A percentile compares a stretch with the other conserved stretches of the same genome.
phyloP scores from a whole-genome alignment of 768 basidiomycete genomes.

The Lentinula lateritia region DNA sequence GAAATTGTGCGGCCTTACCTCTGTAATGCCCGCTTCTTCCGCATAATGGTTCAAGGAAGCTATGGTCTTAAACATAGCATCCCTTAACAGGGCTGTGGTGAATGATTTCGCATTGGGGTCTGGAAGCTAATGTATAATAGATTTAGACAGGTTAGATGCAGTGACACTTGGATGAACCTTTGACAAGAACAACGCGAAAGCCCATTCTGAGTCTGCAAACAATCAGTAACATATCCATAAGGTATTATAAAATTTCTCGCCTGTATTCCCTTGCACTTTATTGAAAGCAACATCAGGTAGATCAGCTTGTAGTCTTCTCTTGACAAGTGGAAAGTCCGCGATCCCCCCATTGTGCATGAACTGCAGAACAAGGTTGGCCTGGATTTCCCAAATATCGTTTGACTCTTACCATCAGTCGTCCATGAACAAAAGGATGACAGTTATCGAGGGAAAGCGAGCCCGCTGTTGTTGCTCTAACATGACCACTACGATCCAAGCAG shows the following conservation, averaged over 20 bases:
- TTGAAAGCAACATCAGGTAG: conserved; percentile 84
- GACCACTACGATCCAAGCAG: conserved; percentile 44
- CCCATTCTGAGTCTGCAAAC: conserved; percentile 87
- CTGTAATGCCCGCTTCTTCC: conserved; percentile 65
- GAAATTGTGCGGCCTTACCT: conserved; percentile 37
- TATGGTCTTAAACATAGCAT: conserved; percentile 89
- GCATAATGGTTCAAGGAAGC: conserved; percentile 69
- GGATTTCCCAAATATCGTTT: not conserved
- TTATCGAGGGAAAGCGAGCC: conserved; percentile 90
- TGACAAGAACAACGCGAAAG: conserved; percentile 87
- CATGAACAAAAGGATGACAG: conserved; percentile 91
- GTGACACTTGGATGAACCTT: conserved; percentile 38
- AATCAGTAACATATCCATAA: not conserved
- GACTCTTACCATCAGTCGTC: conserved; percentile 76
- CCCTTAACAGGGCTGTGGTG: conserved; percentile 61
- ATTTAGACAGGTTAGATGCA: not conserved
- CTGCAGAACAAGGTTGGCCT: conserved; percentile 29
- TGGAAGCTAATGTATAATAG: conserved; percentile 49
- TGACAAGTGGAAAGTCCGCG: conserved; percentile 74
- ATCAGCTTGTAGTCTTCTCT: conserved; percentile 69
- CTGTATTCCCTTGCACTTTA: conserved; percentile 89
- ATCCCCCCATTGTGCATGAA: conserved; percentile 99
- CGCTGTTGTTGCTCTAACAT: conserved; percentile 91
- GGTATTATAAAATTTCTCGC: conserved; percentile 28
- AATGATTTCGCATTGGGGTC: conserved; percentile 75